Conservation (phyloP, 2,329 filamentous ascomycete species). For the Kalaharituber pfeilii region DNA sequence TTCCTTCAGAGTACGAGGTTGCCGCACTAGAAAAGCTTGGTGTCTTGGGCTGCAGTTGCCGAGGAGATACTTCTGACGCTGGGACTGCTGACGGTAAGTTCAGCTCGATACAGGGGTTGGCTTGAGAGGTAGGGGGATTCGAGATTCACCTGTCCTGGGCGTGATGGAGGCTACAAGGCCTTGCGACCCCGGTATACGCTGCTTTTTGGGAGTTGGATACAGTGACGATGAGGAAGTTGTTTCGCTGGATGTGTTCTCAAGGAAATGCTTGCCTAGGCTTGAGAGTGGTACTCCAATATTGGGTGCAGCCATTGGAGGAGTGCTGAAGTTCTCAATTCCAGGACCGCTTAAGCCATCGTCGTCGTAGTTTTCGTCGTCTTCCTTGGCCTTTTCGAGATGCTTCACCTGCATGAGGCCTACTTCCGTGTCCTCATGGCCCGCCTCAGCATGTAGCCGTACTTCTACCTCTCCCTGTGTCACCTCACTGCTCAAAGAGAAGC, state of each 20-base stretch:
- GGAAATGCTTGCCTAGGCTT: slow-evolving; percentile 1
- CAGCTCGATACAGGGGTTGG: not conserved
- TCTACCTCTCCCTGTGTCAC: not conserved
- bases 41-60: too few relatives aligned
- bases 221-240: not conserved
- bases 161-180: not conserved
- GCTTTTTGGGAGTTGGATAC: not conserved
- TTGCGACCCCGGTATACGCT: not conserved
- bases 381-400: not conserved
- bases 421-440: not conserved
- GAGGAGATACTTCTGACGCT: not conserved
- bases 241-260: not conserved
- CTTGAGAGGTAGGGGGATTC: not conserved
- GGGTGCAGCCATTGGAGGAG: not conserved
- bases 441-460: not conserved
- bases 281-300: not conserved
- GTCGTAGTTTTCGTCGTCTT: not conserved
- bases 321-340: not conserved
- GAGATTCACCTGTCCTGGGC: not conserved
- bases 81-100: not conserved
- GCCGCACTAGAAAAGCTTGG: not conserved
- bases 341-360: not conserved
- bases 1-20: too few relatives aligned
- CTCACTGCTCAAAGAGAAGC: not conserved
- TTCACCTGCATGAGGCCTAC: not conserved